A percentile compares a stretch with the other conserved stretches of the same genome.
Evolutionary conservation across 202 grass and related monocot species (phyloP).

Genomic region (Setaria viridis): DNA sequence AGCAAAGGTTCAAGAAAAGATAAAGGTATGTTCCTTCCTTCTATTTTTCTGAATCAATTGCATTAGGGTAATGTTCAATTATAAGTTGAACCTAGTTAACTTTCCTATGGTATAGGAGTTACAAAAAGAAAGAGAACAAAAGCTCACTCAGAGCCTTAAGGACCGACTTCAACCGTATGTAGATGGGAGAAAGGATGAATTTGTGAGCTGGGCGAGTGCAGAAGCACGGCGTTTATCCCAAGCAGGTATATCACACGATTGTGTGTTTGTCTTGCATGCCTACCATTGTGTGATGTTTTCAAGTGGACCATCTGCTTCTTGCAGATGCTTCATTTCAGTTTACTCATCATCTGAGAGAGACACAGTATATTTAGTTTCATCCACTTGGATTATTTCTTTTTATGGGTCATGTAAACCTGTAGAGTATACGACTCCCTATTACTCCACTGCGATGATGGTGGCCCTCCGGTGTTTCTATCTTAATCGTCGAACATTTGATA

Average conservation of each 20-base stretch:
- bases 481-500: background rate
- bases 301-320: background rate
- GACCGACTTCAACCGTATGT: slow-evolving; percentile 81
- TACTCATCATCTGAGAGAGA: background rate
- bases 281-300: background rate
- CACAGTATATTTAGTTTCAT: background rate
- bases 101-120: slow-evolving; percentile 61
- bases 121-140: slow-evolving; percentile 82
- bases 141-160: slow-evolving; percentile 85
- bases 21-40: slow-evolving; percentile 63
- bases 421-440: background rate
- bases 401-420: background rate
- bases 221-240: slow-evolving; percentile 80
- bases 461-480: background rate
- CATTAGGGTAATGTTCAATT: background rate
- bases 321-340: slow-evolving; percentile 38
- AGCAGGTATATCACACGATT: slow-evolving; percentile 66
- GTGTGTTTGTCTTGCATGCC: background rate
- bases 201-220: slow-evolving; percentile 68
- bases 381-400: background rate
- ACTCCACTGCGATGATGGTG: background rate
- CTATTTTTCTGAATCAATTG: slow-evolving; percentile 32
- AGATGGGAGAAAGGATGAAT: slow-evolving; percentile 73
- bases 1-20: slow-evolving; percentile 82
- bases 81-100: slow-evolving; percentile 28